Percentiles rank a stretch among this genome's conserved stretches.
Evolutionary conservation across 1,284 basidiomycete species (phyloP).

Genomic region (Schizopora paradoxa): DNA sequence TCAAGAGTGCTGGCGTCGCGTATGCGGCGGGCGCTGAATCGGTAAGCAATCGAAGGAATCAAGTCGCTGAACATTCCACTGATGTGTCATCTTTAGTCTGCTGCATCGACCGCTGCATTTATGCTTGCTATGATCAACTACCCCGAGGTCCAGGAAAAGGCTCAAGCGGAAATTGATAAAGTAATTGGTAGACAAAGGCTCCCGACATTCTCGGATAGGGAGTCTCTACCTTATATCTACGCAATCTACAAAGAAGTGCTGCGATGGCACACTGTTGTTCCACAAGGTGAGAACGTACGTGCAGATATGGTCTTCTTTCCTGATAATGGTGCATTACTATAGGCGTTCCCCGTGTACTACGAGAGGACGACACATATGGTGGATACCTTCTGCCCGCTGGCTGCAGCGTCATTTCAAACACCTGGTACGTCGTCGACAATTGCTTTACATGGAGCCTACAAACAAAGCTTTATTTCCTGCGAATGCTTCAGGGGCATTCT

Average conservation of each 20-base stretch:
- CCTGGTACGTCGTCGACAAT: not conserved
- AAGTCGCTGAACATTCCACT: not conserved
- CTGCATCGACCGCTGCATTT: not conserved
- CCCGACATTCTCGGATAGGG: slow-evolving; percentile 41
- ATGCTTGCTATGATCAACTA: slow-evolving; percentile 32
- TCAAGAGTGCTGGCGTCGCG: not conserved
- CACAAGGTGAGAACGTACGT: slow-evolving; percentile 26
- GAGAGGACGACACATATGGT: slow-evolving; percentile 14
- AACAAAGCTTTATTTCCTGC: not conserved
- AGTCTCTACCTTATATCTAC: slow-evolving; percentile 37
- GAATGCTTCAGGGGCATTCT: slow-evolving; percentile 34
- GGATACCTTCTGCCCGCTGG: slow-evolving; percentile 18
- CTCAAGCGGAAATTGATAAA: slow-evolving; percentile 41
- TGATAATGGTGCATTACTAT: slow-evolving; percentile 17
- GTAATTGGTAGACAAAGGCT: slow-evolving; percentile 40
- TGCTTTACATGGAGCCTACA: not conserved
- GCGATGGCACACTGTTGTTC: slow-evolving; percentile 39
- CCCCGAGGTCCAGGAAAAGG: slow-evolving; percentile 35
- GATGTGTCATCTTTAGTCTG: slow-evolving; percentile 22
- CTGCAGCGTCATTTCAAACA: slow-evolving; percentile 19
- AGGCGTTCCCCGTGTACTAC: slow-evolving; percentile 17
- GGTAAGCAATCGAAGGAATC: not conserved
- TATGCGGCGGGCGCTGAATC: slow-evolving; percentile 13
- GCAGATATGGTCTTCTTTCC: slow-evolving; percentile 11
- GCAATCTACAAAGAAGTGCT: slow-evolving; percentile 40